Evolutionary conservation across 2,329 filamentous ascomycete genomes (phyloP).

Genomic region (Colletotrichum sidae): DNA sequence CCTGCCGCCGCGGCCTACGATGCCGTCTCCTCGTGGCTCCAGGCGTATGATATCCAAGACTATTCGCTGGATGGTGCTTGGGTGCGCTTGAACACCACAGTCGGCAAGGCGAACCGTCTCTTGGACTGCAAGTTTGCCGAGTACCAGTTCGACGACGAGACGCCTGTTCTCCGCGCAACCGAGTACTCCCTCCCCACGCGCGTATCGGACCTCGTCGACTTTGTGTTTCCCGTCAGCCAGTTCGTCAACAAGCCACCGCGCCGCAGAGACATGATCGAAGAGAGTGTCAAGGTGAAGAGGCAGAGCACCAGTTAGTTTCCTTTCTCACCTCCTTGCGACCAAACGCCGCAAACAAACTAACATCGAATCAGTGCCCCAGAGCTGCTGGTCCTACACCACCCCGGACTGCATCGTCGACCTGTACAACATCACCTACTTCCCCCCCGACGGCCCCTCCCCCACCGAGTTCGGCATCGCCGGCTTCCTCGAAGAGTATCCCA

Average conservation of each 20-base stretch:
- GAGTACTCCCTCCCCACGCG: conserved; percentile 57
- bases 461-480: conserved; percentile 24
- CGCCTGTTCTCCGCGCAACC: conserved; percentile 55
- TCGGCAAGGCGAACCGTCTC: conserved; percentile 51
- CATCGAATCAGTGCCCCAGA: conserved; percentile 1
- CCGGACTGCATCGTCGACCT: conserved; percentile 56
- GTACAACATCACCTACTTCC: conserved; percentile 58
- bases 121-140: conserved; percentile 54
- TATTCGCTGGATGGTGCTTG: conserved; percentile 51
- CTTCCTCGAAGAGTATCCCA: conserved; percentile 25
- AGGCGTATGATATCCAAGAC: conserved; percentile 49
- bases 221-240: conserved; percentile 61
- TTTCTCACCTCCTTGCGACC: not conserved
- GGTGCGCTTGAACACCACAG: conserved; percentile 56
- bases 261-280: conserved; percentile 42
- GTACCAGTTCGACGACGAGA: conserved; percentile 53
- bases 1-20: conserved; percentile 49
- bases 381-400: conserved; percentile 42
- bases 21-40: conserved; percentile 56
- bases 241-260: conserved; percentile 56
- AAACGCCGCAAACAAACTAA: not conserved
- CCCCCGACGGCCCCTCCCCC: conserved; percentile 14
- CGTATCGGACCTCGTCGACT: conserved; percentile 54
- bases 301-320: not conserved
- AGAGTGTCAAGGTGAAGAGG: conserved; percentile 17